Percentiles rank a stretch among this genome's conserved stretches.
Evolutionary conservation across 768 basidiomycete genomes (phyloP).

Genomic region (Lactifluus rugatus): DNA sequence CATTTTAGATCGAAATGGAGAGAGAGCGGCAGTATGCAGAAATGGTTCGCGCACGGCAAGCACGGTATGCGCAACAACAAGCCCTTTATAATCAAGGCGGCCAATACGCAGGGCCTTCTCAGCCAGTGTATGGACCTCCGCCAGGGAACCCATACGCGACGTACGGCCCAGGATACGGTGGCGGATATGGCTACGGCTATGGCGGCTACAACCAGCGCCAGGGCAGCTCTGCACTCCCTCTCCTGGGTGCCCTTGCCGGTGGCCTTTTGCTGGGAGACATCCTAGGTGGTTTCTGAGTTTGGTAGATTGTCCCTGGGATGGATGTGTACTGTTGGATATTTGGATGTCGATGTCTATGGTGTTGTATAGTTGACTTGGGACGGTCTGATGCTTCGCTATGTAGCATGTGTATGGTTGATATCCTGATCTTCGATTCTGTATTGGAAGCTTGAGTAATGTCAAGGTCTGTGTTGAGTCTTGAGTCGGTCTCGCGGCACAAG

Average conservation of each 20-base stretch:
- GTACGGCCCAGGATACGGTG: conserved; percentile 8
- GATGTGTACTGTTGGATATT: neutral
- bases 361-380: neutral
- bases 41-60: neutral
- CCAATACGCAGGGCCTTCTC: neutral
- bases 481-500: neutral
- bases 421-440: neutral
- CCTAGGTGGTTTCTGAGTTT: conserved; percentile 3
- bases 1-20: conserved; percentile 12
- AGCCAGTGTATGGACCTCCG: conserved; percentile 23
- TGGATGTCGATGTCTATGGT: neutral
- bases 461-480: neutral
- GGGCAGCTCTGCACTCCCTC: conserved; percentile 23
- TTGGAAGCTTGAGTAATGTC: neutral
- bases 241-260: conserved; percentile 31
- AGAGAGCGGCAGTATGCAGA: neutral
- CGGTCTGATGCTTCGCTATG: neutral
- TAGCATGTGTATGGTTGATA: neutral
- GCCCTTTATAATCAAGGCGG: conserved; percentile 1
- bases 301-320: neutral
- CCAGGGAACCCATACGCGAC: conserved; percentile 17
- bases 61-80: conserved; percentile 9
- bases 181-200: conserved; percentile 17
- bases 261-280: conserved; percentile 24
- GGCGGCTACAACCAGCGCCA: neutral